Evolutionary conservation across 192 early-diverging fungal genomes (phyloP), one percentile per base, ranked within the genome.

Genomic region (Funneliformis mosseae): DNA sequence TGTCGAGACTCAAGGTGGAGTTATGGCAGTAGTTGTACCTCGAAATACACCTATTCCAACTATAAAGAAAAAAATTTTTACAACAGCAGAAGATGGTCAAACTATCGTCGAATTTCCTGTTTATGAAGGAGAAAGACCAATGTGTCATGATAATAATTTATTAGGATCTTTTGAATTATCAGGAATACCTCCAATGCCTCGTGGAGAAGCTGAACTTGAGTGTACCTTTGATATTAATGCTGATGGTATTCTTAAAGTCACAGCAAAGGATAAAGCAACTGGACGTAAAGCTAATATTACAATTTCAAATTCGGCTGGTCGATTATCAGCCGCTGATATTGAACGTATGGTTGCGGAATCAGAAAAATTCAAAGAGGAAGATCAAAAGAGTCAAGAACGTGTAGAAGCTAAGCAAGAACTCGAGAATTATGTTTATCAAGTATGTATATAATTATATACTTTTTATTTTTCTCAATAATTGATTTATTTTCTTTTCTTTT

Each of bases 281-380:
- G 96, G 96, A 84, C 90, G 92, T 83, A 93, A 94, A 86, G 92
- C 92, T 83, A 92, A 93, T 88, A 93, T 98, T 87, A 96, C 96
- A 88, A 97, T 98, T 89, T 94, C 94, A 85, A 97, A 97, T 92
- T 94, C 94, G 80, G 94, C 95, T 70, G 95, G 94, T 81, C 95
- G 95, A 80, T 89, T 98, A 79, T 94, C 93, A 70, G 92, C 92
- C 72, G 93, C 91, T 76, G 97, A 98, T 83, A 96, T 98, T 81
- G 94, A 97, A 83, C 92, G 95, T 83, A 97, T 98, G 95, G 90
- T 98, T 78, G 78, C 82, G 50, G 97, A 97, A 78, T 96, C 97
- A 80, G 95, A 96, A 88, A 90, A 94, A 91, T 95, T 91, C 87
- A 91, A 91, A 87, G 91, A 93, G 80, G 87, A 91, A 81, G 94